Percentiles rank a stretch among this genome's conserved stretches.
These are phyloP conservation scores for Tetrapisispora pingtungensis DNA, from an alignment of 805 yeast species.

Conservation along the genomic window DNA sequence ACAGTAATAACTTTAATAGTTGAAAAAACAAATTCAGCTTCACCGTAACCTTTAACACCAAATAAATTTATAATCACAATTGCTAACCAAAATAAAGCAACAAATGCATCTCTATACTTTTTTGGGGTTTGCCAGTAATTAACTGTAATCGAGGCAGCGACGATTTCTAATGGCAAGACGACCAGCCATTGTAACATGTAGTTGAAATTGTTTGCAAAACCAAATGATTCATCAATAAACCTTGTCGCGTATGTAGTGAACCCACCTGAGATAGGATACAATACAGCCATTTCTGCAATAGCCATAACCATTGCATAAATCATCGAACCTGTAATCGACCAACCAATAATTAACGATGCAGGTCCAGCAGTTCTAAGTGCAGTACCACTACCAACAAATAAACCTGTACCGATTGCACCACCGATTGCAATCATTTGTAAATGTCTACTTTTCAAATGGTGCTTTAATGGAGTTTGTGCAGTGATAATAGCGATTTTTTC, in stretches of 20 bases:
- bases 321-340: slow-evolving; percentile 44
- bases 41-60: slow-evolving; percentile 45
- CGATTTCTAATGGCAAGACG: slow-evolving; percentile 41
- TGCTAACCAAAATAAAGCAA: slow-evolving; percentile 40
- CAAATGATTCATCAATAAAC: slow-evolving; percentile 51
- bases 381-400: slow-evolving; percentile 61
- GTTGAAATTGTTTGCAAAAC: slow-evolving; percentile 53
- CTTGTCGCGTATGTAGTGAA: slow-evolving; percentile 52
- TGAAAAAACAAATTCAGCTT: slow-evolving; percentile 40
- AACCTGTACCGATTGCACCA: slow-evolving; percentile 67
- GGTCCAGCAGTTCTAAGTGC: slow-evolving; percentile 60
- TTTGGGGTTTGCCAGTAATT: slow-evolving; percentile 39
- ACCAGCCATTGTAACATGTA: slow-evolving; percentile 45
- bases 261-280: slow-evolving; percentile 56
- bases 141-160: slow-evolving; percentile 46
- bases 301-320: slow-evolving; percentile 53
- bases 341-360: slow-evolving; percentile 47
- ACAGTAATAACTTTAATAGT: slow-evolving; percentile 38
- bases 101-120: slow-evolving; percentile 40
- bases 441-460: slow-evolving; percentile 44
- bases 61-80: slow-evolving; percentile 41
- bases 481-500: slow-evolving; percentile 37
- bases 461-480: slow-evolving; percentile 49
- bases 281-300: slow-evolving; percentile 49
- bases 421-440: slow-evolving; percentile 62